Conservation (phyloP, 805 yeast genomes). For the Candida insectalens region DNA sequence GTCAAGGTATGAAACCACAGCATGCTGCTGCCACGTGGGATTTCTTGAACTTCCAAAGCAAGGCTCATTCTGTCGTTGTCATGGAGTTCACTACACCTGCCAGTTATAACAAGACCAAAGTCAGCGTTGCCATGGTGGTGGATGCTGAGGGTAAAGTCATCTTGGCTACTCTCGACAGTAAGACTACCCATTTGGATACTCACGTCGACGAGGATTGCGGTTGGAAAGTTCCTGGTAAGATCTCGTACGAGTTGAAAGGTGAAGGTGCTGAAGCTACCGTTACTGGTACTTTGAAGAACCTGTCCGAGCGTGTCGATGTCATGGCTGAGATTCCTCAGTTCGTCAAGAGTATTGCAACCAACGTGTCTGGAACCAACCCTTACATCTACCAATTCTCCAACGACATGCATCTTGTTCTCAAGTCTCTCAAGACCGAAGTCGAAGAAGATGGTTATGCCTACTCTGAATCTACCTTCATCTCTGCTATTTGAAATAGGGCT, state of each 20-base stretch:
- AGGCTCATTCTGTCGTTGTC: slow-evolving; percentile 60
- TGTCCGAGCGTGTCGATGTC: slow-evolving; percentile 90
- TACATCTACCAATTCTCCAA: slow-evolving; percentile 88
- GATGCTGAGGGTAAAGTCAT: slow-evolving; percentile 50
- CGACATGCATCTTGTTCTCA: slow-evolving; percentile 32
- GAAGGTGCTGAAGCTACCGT: slow-evolving; percentile 39
- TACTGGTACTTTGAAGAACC: slow-evolving; percentile 46
- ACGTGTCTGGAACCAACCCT: slow-evolving; percentile 95
- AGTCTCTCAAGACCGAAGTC: slow-evolving; percentile 26
- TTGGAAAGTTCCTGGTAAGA: slow-evolving; percentile 77
- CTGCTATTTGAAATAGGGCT: slow-evolving; percentile 11
- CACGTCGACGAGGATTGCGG: slow-evolving; percentile 71
- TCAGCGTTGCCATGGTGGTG: slow-evolving; percentile 69
- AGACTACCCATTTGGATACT: slow-evolving; percentile 46
- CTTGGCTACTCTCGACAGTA: slow-evolving; percentile 57
- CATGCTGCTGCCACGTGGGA: slow-evolving; percentile 98
- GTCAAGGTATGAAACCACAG: slow-evolving; percentile 99
- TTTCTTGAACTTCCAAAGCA: slow-evolving; percentile 80
- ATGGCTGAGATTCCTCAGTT: slow-evolving; percentile 95
- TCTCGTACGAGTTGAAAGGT: slow-evolving; percentile 45
- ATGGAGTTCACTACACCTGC: slow-evolving; percentile 96
- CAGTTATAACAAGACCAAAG: slow-evolving; percentile 76
- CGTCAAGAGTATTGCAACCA: slow-evolving; percentile 86
- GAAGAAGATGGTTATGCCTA: slow-evolving; percentile 59
- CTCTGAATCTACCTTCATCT: slow-evolving; percentile 76